Conservation (phyloP, 768 basidiomycete genomes). For the Sarcodon sp. region DNA sequence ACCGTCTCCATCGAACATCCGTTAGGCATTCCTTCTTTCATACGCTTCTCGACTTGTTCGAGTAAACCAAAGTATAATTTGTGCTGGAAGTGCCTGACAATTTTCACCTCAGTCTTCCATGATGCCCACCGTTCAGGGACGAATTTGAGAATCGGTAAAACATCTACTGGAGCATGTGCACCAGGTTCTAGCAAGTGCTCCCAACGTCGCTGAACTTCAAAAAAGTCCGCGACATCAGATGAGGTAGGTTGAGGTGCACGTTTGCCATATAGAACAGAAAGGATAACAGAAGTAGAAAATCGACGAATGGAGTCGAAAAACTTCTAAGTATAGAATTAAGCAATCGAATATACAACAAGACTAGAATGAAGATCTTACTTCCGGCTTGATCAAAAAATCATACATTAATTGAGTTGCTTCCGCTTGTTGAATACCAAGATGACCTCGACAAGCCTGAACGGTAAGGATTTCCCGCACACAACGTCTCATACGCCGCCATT, state of each 20-base stretch:
- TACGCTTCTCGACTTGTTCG: neutral
- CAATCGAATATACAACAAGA: too few relatives aligned
- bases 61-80: neutral
- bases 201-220: neutral
- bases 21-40: neutral
- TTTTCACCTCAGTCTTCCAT: neutral
- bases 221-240: neutral
- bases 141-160: neutral
- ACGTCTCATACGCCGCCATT: neutral
- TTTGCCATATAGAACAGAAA: neutral
- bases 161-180: neutral
- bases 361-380: too few relatives aligned
- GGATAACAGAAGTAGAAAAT: neutral
- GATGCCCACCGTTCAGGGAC: neutral
- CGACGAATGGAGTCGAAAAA: neutral
- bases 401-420: constrained; percentile 18
- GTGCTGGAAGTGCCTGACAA: neutral
- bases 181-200: neutral
- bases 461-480: constrained; percentile 7
- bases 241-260: neutral
- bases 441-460: constrained; percentile 8
- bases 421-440: constrained; percentile 15
- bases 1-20: neutral
- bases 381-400: constrained; percentile 17
- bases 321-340: too few relatives aligned